phyloP scores from a whole-genome alignment of 2,329 filamentous ascomycete genomes.

The Microcyclospora pomicola region DNA sequence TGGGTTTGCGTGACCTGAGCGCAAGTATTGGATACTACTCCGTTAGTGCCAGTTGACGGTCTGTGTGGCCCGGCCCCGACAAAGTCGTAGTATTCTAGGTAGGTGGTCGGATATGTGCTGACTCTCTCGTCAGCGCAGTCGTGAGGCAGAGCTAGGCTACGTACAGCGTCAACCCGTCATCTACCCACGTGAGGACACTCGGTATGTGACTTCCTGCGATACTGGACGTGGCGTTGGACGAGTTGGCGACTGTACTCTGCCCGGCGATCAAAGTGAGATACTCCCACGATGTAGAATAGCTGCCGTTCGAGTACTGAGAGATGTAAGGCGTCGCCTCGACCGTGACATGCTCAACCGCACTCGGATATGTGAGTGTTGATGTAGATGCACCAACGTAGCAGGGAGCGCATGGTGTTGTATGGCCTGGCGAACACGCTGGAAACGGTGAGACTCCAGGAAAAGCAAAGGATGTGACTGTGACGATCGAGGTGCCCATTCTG shows the following conservation, averaged over 20 bases:
- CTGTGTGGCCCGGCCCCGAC: not conserved
- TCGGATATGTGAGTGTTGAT: not conserved
- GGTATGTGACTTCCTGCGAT: not conserved
- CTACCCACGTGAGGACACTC: not conserved
- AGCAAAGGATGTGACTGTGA: too few species aligned
- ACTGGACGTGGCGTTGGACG: not conserved
- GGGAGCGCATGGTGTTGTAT: conserved; percentile 1
- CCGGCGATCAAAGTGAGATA: not conserved
- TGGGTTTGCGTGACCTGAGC: too few species aligned
- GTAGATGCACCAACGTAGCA: not conserved
- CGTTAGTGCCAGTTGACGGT: too few species aligned
- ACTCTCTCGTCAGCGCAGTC: not conserved
- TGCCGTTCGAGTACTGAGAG: too few species aligned
- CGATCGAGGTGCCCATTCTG: too few species aligned
- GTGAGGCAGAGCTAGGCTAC: not conserved
- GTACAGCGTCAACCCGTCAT: not conserved
- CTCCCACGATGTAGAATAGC: not conserved
- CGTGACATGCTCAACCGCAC: not conserved
- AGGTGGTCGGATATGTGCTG: conserved; percentile 1
- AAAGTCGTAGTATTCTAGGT: not conserved
- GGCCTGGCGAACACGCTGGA: too few species aligned
- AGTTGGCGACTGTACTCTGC: not conserved
- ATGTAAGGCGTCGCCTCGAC: not conserved
- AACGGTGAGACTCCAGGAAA: too few species aligned
- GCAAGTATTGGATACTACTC: too few species aligned